Evolutionary conservation across 805 yeast genomes (phyloP).

Genomic region (Candida tammaniensis): DNA sequence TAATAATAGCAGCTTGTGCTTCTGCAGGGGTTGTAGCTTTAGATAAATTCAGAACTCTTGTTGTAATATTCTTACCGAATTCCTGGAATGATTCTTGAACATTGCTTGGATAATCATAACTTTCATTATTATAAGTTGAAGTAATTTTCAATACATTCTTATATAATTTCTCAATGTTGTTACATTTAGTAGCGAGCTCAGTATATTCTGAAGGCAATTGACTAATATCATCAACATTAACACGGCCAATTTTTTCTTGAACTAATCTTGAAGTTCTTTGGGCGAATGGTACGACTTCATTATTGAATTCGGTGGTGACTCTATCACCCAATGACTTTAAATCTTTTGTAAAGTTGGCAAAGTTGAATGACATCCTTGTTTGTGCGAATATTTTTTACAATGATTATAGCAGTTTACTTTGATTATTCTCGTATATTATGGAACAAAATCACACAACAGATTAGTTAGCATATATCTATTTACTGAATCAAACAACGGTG

Average conservation of each 20-base stretch:
- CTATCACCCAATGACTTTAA: constrained; percentile 40
- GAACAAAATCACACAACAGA: no score
- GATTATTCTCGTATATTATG: no score
- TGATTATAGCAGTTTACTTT: no score
- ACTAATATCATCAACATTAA: constrained; percentile 60
- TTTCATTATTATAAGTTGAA: constrained; percentile 64
- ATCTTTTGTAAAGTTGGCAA: constrained; percentile 40
- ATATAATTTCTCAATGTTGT: constrained; percentile 40
- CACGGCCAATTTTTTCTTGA: constrained; percentile 77
- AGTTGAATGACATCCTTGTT: constrained; percentile 39
- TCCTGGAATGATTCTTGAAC: constrained; percentile 73
- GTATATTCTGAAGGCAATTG: constrained; percentile 82
- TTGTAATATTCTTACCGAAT: constrained; percentile 61
- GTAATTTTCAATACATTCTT: constrained; percentile 42
- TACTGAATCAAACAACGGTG: no score
- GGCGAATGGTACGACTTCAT: constrained; percentile 58
- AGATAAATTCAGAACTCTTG: constrained; percentile 63
- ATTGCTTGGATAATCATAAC: constrained; percentile 81
- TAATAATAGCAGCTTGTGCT: constrained; percentile 68
- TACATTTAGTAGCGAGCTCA: constrained; percentile 38
- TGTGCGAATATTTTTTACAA: background rate
- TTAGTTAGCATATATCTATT: no score
- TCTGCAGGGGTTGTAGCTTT: constrained; percentile 77
- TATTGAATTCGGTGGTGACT: constrained; percentile 53
- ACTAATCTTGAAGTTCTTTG: constrained; percentile 76